Base-by-base conservation (phyloP, 441 rosid genomes). In the Kokia cookei region DNA sequence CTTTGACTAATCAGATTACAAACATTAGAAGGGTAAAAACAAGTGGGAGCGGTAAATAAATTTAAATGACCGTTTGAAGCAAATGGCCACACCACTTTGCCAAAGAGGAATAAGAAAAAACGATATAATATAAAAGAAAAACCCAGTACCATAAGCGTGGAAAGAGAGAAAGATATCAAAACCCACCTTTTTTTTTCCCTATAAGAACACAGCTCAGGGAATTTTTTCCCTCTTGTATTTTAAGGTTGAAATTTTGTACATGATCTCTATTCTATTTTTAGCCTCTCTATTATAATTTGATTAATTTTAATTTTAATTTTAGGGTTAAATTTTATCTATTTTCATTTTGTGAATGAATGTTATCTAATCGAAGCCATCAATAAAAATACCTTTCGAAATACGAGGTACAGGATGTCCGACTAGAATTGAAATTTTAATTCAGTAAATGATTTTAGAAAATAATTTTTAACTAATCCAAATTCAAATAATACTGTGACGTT, bases 121-220 rank as follows among this genome's bases (percentile, higher is more conserved):
- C 22, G 22, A 19, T 19, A 19, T 19, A 19, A 19, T 19, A 19
- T 29, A 4, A 29, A 4, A 17, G 13, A 1, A n/a, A 22, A 58
- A 76, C 48, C 76, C 62, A 17, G 73, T 50, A 37, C 61, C 40
- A 57, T 43, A 73, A 80, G 85, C 82, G 64, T 82, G 78, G 47
- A 40, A 71, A 22, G 58, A 70, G 74, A 76, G 77, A 77, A 68
- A 83, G 80, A 73, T 14, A 77, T 57, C 74, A 59, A 48, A 60
- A 51, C 72, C 29, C 77, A 72, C 45, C 48, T 73, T 2, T 24
- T 50, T 64, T 35, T 12, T 4, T 73, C 9, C 13, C 53, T 42
- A 42, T 13, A 24, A 14, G 50, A 19, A n/a, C 5, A n/a, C 35
- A 4, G 37, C 37, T 32, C 4, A 32, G 37, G 37, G 37, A 32